These are phyloP conservation scores for Margaritispora aquatica DNA, from an alignment of 495 filamentous ascomycete species.

Conservation along the genomic window DNA sequence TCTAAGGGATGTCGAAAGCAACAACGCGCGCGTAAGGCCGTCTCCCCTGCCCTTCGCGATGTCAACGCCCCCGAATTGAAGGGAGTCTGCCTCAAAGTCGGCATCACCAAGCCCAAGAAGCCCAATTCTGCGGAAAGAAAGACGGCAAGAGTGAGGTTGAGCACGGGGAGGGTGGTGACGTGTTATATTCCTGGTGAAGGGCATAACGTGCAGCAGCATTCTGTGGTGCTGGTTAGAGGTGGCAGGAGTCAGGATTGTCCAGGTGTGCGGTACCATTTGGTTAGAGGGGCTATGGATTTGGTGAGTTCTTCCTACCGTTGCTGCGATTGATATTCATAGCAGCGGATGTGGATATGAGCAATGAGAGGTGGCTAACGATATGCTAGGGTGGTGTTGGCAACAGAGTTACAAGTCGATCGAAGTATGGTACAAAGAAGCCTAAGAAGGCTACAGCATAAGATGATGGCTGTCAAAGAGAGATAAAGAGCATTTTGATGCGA, in stretches of 20 bases:
- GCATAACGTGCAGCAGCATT: slow-evolving; percentile 98
- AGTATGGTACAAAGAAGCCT: slow-evolving; percentile 98
- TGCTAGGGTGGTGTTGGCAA: slow-evolving; percentile 82
- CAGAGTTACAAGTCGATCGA: slow-evolving; percentile 76
- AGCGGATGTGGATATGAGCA: no score
- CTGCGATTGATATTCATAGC: no score
- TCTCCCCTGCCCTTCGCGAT: slow-evolving; percentile 73
- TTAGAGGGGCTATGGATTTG: slow-evolving; percentile 90
- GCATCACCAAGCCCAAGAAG: slow-evolving; percentile 93
- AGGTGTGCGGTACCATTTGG: slow-evolving; percentile 91
- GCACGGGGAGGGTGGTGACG: slow-evolving; percentile 78
- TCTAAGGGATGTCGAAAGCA: slow-evolving; percentile 63
- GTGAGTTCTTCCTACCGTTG: slow-evolving; percentile 44
- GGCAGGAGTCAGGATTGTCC: slow-evolving; percentile 95
- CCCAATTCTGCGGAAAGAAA: slow-evolving; percentile 96
- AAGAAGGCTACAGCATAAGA: slow-evolving; percentile 50
- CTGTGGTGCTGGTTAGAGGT: slow-evolving; percentile 87
- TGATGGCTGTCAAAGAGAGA: no score
- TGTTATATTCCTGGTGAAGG: slow-evolving; percentile 95
- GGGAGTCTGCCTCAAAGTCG: slow-evolving; percentile 90
- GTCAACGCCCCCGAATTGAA: slow-evolving; percentile 75
- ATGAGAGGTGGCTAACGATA: not conserved
- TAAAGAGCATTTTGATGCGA: no score
- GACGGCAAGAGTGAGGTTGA: slow-evolving; percentile 80
- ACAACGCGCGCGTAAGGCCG: slow-evolving; percentile 71